Evolutionary conservation across 768 basidiomycete species (phyloP).

Genomic region (Cyathus striatus): DNA sequence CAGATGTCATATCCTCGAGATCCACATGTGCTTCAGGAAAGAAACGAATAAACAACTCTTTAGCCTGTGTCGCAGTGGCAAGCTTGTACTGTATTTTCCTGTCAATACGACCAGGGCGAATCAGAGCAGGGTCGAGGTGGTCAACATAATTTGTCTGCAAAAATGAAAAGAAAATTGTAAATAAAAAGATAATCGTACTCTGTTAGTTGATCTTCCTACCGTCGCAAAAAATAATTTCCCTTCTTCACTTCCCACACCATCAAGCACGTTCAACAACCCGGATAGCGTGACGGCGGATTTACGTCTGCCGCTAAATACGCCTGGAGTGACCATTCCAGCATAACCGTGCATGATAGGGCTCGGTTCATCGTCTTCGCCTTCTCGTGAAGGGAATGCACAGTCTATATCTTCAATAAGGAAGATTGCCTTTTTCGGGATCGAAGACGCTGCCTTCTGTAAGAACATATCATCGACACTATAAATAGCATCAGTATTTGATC

Average conservation of each 20-base stretch:
- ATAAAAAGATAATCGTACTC: neutral
- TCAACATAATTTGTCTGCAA: constrained; percentile 50
- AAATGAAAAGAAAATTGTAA: neutral
- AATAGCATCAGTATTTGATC: constrained; percentile 2
- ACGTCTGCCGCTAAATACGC: constrained; percentile 4
- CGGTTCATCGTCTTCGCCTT: constrained; percentile 28
- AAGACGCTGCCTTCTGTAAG: constrained; percentile 38
- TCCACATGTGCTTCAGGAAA: constrained; percentile 30
- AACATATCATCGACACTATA: constrained; percentile 44
- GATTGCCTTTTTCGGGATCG: constrained; percentile 47
- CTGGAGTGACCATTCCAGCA: constrained; percentile 6
- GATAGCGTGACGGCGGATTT: constrained; percentile 43
- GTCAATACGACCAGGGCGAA: constrained; percentile 56
- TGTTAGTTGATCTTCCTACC: constrained; percentile 18
- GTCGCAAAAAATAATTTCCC: constrained; percentile 61
- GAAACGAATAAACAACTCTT: constrained; percentile 45
- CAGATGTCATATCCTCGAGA: neutral
- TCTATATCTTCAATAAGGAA: constrained; percentile 60
- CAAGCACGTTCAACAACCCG: constrained; percentile 52
- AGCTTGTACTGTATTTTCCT: constrained; percentile 45
- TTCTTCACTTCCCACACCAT: constrained; percentile 58
- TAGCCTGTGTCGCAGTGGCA: constrained; percentile 40
- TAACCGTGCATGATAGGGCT: constrained; percentile 2
- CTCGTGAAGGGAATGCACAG: constrained; percentile 48
- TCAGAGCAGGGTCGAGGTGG: constrained; percentile 48